A percentile compares a stretch with the other conserved stretches of the same genome.
These are phyloP conservation scores for Phaeotremella fagi DNA, from an alignment of 768 basidiomycete species.

Conservation along the genomic window DNA sequence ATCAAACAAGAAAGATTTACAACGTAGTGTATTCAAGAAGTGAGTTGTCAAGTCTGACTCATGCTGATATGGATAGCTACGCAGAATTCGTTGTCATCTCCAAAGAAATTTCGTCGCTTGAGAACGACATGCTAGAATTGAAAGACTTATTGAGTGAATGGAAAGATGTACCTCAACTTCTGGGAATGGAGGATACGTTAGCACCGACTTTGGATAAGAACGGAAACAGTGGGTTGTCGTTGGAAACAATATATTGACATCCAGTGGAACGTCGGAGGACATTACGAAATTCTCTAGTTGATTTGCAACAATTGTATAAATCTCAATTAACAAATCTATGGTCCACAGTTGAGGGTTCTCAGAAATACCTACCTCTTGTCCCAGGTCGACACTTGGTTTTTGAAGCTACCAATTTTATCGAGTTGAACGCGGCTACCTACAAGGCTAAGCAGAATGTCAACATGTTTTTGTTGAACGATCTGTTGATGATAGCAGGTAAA, in stretches of 20 bases:
- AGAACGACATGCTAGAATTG: constrained; percentile 96
- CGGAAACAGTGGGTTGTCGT: constrained; percentile 32
- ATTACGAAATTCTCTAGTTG: constrained; percentile 86
- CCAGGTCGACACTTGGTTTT: constrained; percentile 86
- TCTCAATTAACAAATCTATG: constrained; percentile 91
- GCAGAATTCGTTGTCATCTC: constrained; percentile 95
- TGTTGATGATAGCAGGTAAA: constrained; percentile 73
- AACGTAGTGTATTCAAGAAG: constrained; percentile 94
- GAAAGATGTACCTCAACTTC: constrained; percentile 87
- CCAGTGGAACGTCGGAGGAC: constrained; percentile 57
- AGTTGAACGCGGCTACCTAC: constrained; percentile 91
- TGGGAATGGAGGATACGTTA: constrained; percentile 71
- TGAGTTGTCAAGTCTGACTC: constrained; percentile 43
- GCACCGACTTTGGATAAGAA: constrained; percentile 40
- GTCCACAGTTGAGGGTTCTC: constrained; percentile 83
- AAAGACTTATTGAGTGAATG: constrained; percentile 91
- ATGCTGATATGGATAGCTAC: constrained; percentile 59
- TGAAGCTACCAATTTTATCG: constrained; percentile 75
- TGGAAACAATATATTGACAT: constrained; percentile 3
- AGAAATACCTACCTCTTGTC: constrained; percentile 86
- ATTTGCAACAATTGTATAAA: constrained; percentile 87
- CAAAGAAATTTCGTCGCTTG: constrained; percentile 91
- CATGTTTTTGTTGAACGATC: constrained; percentile 86
- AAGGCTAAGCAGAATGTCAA: constrained; percentile 80
- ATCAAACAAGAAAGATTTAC: constrained; percentile 77